A percentile compares a stretch with the other conserved stretches of the same genome.
Evolutionary conservation across 768 basidiomycete species (phyloP).

Genomic region (Galerina sulciceps): DNA sequence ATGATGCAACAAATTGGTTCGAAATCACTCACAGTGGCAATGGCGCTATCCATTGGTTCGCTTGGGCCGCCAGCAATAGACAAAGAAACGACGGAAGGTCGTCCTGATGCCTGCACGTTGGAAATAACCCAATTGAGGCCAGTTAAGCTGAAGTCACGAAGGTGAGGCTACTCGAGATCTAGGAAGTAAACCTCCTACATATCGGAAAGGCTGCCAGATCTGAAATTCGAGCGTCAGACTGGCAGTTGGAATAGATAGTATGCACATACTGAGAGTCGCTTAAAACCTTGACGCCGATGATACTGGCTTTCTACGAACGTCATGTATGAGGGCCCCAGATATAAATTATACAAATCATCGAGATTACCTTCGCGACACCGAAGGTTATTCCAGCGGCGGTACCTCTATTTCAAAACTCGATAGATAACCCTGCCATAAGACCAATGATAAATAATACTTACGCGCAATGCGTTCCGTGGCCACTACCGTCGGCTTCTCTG

Average conservation of each 20-base stretch:
- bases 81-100: constrained; percentile 39
- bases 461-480: constrained; percentile 46
- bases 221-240: too few relatives aligned
- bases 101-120: constrained; percentile 17
- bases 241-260: not conserved
- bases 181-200: not conserved
- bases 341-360: too few relatives aligned
- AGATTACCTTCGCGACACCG: constrained; percentile 34
- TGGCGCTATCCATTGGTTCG: constrained; percentile 34
- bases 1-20: not conserved
- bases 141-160: constrained; percentile 22
- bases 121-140: constrained; percentile 36
- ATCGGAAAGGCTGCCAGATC: constrained; percentile 16
- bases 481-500: constrained; percentile 35
- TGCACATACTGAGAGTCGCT: constrained; percentile 31
- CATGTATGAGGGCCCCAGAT: too few relatives aligned
- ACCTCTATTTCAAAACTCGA: constrained; percentile 23
- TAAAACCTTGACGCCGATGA: constrained; percentile 48
- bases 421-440: not conserved
- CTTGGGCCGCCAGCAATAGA: constrained; percentile 38
- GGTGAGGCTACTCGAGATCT: not conserved
- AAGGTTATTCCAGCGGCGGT: constrained; percentile 36
- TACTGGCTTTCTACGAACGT: constrained; percentile 19
- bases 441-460: constrained; percentile 17
- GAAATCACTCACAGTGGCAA: constrained; percentile 19